A percentile compares a stretch with the other conserved stretches of the same genome.
Conservation (phyloP, 257 asterid species). For the Primulina tabacum region DNA sequence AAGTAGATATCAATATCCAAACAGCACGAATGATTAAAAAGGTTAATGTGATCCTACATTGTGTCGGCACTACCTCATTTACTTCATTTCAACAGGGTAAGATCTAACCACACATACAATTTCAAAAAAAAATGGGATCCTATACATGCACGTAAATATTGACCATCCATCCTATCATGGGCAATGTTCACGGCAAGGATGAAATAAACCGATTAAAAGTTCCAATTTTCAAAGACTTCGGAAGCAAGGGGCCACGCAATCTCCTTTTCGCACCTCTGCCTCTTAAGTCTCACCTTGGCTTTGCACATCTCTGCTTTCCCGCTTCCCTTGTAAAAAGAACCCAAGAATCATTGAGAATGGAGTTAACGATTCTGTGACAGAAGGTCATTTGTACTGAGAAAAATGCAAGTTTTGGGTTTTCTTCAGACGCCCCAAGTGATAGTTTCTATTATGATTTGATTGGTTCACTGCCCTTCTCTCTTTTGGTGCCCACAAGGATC, state of each 20-base stretch:
- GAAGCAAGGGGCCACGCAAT: slow-evolving; percentile 19
- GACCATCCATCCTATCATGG: too few species aligned
- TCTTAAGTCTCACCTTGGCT: slow-evolving; percentile 1
- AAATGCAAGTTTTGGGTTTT: slow-evolving; percentile 45
- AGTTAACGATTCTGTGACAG: slow-evolving; percentile 4
- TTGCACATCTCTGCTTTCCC: background rate
- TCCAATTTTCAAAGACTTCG: background rate
- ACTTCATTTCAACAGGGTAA: too few species aligned
- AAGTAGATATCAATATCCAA: too few species aligned
- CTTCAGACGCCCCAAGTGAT: slow-evolving; percentile 34
- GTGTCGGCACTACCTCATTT: too few species aligned
- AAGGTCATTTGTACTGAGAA: slow-evolving; percentile 8
- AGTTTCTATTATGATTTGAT: slow-evolving; percentile 29
- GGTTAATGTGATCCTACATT: too few species aligned
- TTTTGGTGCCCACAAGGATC: slow-evolving; percentile 31
- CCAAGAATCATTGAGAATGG: slow-evolving; percentile 15
- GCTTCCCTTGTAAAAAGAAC: slow-evolving; percentile 1
- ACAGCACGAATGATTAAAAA: too few species aligned
- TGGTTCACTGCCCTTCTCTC: slow-evolving; percentile 32
- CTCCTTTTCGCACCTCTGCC: slow-evolving; percentile 15
- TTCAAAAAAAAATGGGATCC: too few species aligned
- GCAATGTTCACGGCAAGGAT: too few species aligned
- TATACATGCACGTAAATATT: too few species aligned
- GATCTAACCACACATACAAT: too few species aligned
- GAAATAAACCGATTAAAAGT: too few species aligned